phyloP scores from a whole-genome alignment of 169 alveolate species.

The Amoebophrya sp. region DNA sequence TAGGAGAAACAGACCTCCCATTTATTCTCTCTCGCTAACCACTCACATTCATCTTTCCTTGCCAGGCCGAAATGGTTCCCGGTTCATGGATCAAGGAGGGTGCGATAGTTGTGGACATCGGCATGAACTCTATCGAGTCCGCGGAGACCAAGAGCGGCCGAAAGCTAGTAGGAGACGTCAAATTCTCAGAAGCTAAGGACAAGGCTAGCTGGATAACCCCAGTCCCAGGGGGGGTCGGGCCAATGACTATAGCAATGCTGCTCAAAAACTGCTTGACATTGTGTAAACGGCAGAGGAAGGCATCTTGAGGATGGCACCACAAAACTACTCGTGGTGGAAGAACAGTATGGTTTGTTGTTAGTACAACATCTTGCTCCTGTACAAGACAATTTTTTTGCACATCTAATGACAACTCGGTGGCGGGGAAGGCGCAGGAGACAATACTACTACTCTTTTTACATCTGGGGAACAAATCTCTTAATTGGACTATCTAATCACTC shows the following conservation, averaged over 20 bases:
- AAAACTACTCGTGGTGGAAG: too few species aligned
- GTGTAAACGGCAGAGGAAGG: not conserved
- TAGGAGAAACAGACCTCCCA: too few species aligned
- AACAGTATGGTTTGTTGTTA: too few species aligned
- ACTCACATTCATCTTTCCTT: not conserved
- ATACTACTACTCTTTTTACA: too few species aligned
- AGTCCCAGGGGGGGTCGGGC: constrained; percentile 79
- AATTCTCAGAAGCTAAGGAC: constrained; percentile 50
- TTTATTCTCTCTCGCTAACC: not conserved
- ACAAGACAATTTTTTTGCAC: too few species aligned
- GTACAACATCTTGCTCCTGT: too few species aligned
- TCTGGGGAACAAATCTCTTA: too few species aligned
- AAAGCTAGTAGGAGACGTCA: constrained; percentile 60
- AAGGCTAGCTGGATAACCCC: constrained; percentile 59
- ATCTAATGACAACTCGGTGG: too few species aligned
- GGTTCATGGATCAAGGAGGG: constrained; percentile 58
- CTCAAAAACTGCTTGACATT: constrained; percentile 50
- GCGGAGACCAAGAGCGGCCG: not conserved
- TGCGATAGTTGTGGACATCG: constrained; percentile 64
- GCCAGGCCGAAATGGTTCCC: constrained; percentile 34
- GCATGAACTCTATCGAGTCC: constrained; percentile 51
- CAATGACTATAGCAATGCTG: constrained; percentile 69
- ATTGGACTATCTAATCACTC: too few species aligned
- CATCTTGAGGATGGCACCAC: too few species aligned
- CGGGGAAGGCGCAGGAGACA: too few species aligned